Evolutionary conservation across 371 early-diverging fungal species (phyloP).

Genomic region (Rhizopus arrhizus): DNA sequence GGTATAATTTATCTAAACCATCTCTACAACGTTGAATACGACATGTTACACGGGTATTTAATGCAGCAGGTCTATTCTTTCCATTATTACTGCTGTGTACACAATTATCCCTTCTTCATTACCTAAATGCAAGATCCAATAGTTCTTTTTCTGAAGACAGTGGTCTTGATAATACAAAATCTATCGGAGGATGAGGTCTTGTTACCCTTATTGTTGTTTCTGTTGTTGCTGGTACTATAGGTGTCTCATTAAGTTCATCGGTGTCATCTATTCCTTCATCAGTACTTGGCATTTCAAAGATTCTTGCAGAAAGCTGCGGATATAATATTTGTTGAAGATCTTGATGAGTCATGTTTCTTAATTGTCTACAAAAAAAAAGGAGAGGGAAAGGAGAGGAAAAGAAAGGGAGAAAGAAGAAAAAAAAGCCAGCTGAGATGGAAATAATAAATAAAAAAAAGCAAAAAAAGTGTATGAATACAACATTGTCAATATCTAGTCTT

Average conservation of each 20-base stretch:
- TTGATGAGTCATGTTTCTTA: slow-evolving; percentile 22
- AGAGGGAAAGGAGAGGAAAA: slow-evolving; percentile 11
- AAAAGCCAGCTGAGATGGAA: slow-evolving; percentile 24
- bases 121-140: slow-evolving; percentile 44
- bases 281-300: slow-evolving; percentile 9
- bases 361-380: slow-evolving; percentile 11
- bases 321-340: slow-evolving; percentile 20
- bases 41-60: slow-evolving; percentile 76
- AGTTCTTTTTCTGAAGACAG: slow-evolving; percentile 34
- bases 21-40: slow-evolving; percentile 74
- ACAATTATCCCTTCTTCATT: not conserved
- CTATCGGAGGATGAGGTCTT: slow-evolving; percentile 42
- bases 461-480: not conserved
- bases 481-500: too few relatives aligned
- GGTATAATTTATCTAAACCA: slow-evolving; percentile 70
- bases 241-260: slow-evolving; percentile 18
- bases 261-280: slow-evolving; percentile 21
- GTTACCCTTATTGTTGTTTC: slow-evolving; percentile 39
- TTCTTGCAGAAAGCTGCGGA: slow-evolving; percentile 19
- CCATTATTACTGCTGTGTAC: not conserved
- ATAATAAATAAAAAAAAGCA: not conserved
- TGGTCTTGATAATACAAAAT: slow-evolving; percentile 37
- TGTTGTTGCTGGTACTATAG: slow-evolving; percentile 22
- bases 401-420: not conserved
- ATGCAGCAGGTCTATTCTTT: slow-evolving; percentile 68